phyloP scores from a whole-genome alignment of 2,329 filamentous ascomycete genomes.

The Herpotrichia juniperi region DNA sequence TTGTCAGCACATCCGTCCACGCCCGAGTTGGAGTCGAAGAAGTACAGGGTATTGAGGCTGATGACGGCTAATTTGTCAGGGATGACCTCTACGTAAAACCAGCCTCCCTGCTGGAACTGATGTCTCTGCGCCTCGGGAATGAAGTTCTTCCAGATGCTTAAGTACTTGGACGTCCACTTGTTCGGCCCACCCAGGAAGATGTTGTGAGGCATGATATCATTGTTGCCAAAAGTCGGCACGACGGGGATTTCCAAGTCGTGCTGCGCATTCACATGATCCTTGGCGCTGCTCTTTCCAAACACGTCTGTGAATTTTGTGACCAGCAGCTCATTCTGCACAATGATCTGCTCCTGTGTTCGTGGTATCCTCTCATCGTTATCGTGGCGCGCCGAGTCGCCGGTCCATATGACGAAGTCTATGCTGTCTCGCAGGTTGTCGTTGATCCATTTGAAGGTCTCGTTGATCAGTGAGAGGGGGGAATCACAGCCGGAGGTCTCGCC shows the following conservation, averaged over 20 bases:
- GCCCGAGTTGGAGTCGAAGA: slow-evolving; percentile 91
- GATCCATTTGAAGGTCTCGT: slow-evolving; percentile 92
- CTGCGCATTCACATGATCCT: slow-evolving; percentile 54
- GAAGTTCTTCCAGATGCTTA: slow-evolving; percentile 80
- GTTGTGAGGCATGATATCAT: slow-evolving; percentile 96
- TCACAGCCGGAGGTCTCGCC: slow-evolving; percentile 90
- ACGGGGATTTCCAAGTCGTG: slow-evolving; percentile 75
- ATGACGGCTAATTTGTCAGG: slow-evolving; percentile 85
- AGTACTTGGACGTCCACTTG: slow-evolving; percentile 78
- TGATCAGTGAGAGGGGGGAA: slow-evolving; percentile 76
- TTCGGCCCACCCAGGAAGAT: slow-evolving; percentile 88
- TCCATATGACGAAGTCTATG: slow-evolving; percentile 92
- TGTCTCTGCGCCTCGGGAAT: slow-evolving; percentile 93
- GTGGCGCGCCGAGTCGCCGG: slow-evolving; percentile 86
- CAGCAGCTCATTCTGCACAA: slow-evolving; percentile 76
- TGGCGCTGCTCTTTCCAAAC: slow-evolving; percentile 64
- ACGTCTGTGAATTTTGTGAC: slow-evolving; percentile 77
- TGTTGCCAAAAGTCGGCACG: slow-evolving; percentile 92
- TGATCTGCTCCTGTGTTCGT: slow-evolving; percentile 76
- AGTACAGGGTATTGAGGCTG: slow-evolving; percentile 95
- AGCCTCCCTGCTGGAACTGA: slow-evolving; percentile 88
- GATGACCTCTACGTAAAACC: slow-evolving; percentile 93
- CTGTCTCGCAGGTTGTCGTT: slow-evolving; percentile 74
- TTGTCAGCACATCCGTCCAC: slow-evolving; percentile 84
- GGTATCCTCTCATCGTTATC: slow-evolving; percentile 85